Percentiles rank a stretch among this genome's conserved stretches.
Conservation (phyloP, 495 filamentous ascomycete species). For the Letharia columbiana region DNA sequence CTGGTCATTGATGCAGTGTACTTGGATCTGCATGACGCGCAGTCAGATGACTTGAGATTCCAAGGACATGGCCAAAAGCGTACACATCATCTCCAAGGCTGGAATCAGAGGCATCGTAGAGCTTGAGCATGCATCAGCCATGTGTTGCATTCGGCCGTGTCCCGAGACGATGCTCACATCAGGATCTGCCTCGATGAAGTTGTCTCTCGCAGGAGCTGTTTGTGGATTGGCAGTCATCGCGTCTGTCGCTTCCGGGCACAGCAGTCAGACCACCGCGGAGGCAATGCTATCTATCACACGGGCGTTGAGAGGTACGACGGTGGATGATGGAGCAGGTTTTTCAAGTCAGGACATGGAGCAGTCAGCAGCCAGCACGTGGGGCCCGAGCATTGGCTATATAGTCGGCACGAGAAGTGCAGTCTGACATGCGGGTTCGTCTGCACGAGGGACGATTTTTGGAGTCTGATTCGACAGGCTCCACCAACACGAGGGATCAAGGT, state of each 20-base stretch:
- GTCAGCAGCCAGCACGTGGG: no score
- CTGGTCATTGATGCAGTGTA: constrained; percentile 39
- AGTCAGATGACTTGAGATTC: neutral
- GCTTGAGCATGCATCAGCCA: constrained; percentile 1
- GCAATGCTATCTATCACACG: neutral
- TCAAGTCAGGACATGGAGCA: no score
- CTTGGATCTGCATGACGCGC: constrained; percentile 13
- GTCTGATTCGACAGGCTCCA: neutral
- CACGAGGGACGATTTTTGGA: no score
- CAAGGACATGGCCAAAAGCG: neutral
- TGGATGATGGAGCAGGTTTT: neutral
- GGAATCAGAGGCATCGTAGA: constrained; percentile 20
- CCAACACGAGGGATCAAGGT: no score
- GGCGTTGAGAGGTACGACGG: neutral
- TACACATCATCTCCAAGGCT: constrained; percentile 22
- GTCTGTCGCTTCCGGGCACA: neutral
- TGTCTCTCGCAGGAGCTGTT: neutral
- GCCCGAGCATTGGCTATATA: no score
- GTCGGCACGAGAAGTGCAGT: no score
- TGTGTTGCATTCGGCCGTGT: no score
- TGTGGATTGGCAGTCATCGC: constrained; percentile 10
- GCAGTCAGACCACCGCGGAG: neutral
- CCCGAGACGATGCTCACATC: constrained; percentile 6
- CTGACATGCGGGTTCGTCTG: no score
- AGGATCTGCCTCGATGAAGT: constrained; percentile 18